These are phyloP conservation scores for Aspergillus saccharolyticus DNA, from an alignment of 495 filamentous ascomycete species.

Conservation along the genomic window DNA sequence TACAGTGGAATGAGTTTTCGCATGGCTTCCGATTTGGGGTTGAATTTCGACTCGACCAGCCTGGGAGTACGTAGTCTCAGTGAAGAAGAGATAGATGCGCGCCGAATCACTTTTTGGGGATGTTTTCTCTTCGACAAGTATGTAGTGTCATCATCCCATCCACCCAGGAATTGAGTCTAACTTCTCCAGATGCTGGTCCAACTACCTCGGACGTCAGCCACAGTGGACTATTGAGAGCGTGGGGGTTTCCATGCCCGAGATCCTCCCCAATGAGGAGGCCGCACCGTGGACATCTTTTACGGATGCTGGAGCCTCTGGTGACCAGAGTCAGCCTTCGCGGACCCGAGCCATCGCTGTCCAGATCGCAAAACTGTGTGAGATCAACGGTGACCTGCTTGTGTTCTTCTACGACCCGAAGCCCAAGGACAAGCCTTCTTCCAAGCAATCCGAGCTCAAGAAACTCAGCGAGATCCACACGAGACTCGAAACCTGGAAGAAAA, in stretches of 20 bases:
- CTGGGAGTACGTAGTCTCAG: constrained; percentile 57
- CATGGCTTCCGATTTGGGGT: constrained; percentile 92
- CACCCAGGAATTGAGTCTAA: constrained; percentile 16
- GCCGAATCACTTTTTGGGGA: constrained; percentile 96
- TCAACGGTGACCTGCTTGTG: constrained; percentile 82
- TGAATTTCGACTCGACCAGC: constrained; percentile 78
- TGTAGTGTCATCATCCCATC: constrained; percentile 16
- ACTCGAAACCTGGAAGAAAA: constrained; percentile 85
- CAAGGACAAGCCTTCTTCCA: constrained; percentile 52
- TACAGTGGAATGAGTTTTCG: constrained; percentile 98
- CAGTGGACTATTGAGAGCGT: constrained; percentile 74
- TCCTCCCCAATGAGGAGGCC: constrained; percentile 84
- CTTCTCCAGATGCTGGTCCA: constrained; percentile 76
- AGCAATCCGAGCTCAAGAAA: constrained; percentile 85
- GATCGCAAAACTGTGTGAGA: constrained; percentile 80
- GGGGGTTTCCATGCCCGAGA: constrained; percentile 82
- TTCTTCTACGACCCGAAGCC: constrained; percentile 85
- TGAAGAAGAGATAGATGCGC: constrained; percentile 82
- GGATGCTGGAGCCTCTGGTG: constrained; percentile 66
- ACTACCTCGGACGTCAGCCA: constrained; percentile 90
- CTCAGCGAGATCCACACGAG: constrained; percentile 85
- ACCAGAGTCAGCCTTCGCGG: constrained; percentile 71
- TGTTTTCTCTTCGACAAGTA: constrained; percentile 96
- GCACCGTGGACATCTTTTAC: constrained; percentile 85
- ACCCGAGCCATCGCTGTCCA: constrained; percentile 79